Conservation (phyloP, 1,284 basidiomycete genomes). For the Golubevia pallescens region DNA sequence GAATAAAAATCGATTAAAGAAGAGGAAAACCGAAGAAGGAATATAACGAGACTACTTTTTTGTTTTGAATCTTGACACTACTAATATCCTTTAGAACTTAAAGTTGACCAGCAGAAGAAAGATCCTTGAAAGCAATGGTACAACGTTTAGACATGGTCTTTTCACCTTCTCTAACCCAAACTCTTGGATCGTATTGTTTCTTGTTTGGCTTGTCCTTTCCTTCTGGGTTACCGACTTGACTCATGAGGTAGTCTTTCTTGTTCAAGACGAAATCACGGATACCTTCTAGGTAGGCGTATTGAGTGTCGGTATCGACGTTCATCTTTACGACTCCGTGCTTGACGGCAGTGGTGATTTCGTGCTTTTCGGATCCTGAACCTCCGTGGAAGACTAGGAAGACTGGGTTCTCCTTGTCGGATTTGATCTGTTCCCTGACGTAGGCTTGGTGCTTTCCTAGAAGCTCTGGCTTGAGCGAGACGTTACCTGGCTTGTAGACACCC, state of each 20-base stretch:
- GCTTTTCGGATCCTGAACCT: slow-evolving; percentile 94
- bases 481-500: slow-evolving; percentile 64
- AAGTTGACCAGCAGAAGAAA: too few species aligned
- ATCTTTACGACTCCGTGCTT: slow-evolving; percentile 93
- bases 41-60: too few species aligned
- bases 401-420: slow-evolving; percentile 69
- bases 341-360: slow-evolving; percentile 94
- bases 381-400: slow-evolving; percentile 98
- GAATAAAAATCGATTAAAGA: too few species aligned
- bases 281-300: slow-evolving; percentile 80
- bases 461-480: slow-evolving; percentile 86
- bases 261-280: slow-evolving; percentile 68
- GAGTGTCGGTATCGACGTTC: slow-evolving; percentile 85
- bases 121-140: slow-evolving; percentile 87
- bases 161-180: slow-evolving; percentile 98
- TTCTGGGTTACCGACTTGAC: slow-evolving; percentile 78
- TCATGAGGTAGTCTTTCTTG: slow-evolving; percentile 63
- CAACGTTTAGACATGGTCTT: slow-evolving; percentile 88
- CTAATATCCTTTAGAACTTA: too few species aligned
- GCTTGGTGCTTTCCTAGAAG: slow-evolving; percentile 90
- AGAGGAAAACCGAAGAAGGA: too few species aligned
- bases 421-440: slow-evolving; percentile 76
- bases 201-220: slow-evolving; percentile 95
- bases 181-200: slow-evolving; percentile 76
- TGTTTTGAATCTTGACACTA: too few species aligned